These are phyloP conservation scores for Ceratobasidium sp. DNA, from an alignment of 1,284 basidiomycete species.

Conservation along the genomic window DNA sequence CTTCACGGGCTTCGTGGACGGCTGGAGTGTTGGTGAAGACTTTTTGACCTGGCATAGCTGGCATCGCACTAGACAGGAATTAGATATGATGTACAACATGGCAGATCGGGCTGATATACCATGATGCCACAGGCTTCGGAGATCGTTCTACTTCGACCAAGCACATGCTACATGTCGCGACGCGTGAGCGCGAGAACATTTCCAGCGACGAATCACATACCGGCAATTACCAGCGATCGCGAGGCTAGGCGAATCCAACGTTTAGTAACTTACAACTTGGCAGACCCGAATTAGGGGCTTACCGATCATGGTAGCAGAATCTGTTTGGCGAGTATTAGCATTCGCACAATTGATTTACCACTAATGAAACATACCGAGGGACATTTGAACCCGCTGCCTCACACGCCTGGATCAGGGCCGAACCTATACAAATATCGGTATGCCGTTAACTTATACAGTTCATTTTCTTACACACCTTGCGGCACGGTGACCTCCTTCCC, in stretches of 20 bases:
- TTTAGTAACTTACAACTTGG: not conserved
- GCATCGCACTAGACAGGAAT: conserved; percentile 77
- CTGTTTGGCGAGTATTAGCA: conserved; percentile 52
- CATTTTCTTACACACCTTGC: conserved; percentile 62
- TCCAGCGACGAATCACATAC: conserved; percentile 54
- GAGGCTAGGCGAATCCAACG: conserved; percentile 58
- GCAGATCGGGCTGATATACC: conserved; percentile 55
- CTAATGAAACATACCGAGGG: conserved; percentile 53
- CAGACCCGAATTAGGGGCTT: conserved; percentile 41
- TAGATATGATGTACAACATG: conserved; percentile 11
- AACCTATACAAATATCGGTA: conserved; percentile 58
- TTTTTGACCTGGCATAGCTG: conserved; percentile 95
- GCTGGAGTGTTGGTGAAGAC: conserved; percentile 96
- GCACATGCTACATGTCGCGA: conserved; percentile 75
- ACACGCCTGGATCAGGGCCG: conserved; percentile 96
- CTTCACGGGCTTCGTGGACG: conserved; percentile 95
- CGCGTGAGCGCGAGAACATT: conserved; percentile 36
- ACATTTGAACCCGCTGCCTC: conserved; percentile 81
- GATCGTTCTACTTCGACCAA: conserved; percentile 96
- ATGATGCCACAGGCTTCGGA: conserved; percentile 90
- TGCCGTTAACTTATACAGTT: conserved; percentile 37
- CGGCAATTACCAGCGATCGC: conserved; percentile 96
- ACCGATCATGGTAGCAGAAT: conserved; percentile 94
- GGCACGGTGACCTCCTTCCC: conserved; percentile 94
- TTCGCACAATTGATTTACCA: conserved; percentile 21